A percentile compares a stretch with the other conserved stretches of the same genome.
Evolutionary conservation across 768 basidiomycete species (phyloP).

Genomic region (Terana coerulea): DNA sequence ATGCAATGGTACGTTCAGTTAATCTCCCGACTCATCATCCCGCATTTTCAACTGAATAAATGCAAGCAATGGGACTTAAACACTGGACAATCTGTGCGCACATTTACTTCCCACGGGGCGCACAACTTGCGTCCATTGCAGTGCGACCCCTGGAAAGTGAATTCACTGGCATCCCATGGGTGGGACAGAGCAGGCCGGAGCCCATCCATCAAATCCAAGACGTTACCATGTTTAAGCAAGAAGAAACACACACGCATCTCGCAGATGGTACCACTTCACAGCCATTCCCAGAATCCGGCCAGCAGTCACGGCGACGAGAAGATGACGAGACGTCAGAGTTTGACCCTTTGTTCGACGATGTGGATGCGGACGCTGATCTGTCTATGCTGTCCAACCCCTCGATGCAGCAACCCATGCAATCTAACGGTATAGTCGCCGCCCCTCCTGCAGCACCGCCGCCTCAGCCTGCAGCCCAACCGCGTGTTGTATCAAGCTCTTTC

Average conservation of each 20-base stretch:
- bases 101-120: slow-evolving; percentile 77
- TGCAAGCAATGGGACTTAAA: slow-evolving; percentile 99
- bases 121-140: slow-evolving; percentile 80
- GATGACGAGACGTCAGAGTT: slow-evolving; percentile 75
- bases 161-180: slow-evolving; percentile 21
- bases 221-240: slow-evolving; percentile 6
- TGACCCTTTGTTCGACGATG: slow-evolving; percentile 88
- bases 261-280: background rate
- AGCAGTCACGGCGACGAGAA: slow-evolving; percentile 26
- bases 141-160: slow-evolving; percentile 59
- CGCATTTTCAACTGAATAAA: no score
- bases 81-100: slow-evolving; percentile 74
- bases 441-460: slow-evolving; percentile 3
- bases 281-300: background rate
- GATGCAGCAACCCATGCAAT: background rate
- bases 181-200: slow-evolving; percentile 1
- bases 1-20: slow-evolving; percentile 62
- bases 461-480: slow-evolving; percentile 11
- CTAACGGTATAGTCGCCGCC: background rate
- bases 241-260: background rate
- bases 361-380: slow-evolving; percentile 47
- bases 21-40: no score
- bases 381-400: slow-evolving; percentile 24
- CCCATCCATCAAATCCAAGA: no score
- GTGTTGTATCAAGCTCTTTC: slow-evolving; percentile 12